Evolutionary conservation across 306 rosid genomes (phyloP).

Genomic region (Rosa multiflora): DNA sequence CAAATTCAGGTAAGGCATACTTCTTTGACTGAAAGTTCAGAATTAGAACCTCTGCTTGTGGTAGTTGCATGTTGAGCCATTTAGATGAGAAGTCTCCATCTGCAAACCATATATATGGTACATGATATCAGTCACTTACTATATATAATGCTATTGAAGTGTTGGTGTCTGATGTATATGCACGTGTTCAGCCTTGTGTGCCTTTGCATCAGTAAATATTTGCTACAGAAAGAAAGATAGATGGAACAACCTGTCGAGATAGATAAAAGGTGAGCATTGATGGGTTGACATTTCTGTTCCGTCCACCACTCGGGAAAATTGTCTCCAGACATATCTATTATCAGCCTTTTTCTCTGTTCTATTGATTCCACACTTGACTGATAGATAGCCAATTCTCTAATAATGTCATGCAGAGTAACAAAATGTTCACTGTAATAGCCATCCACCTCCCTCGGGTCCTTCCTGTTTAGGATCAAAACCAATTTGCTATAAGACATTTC

Average conservation of each 20-base stretch:
- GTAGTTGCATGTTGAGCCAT: slow-evolving; percentile 47
- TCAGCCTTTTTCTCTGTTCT: slow-evolving; percentile 37
- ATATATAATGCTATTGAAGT: neutral
- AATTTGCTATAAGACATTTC: neutral
- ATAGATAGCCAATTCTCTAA: slow-evolving; percentile 53
- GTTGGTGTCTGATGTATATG: neutral
- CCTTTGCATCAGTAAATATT: neutral
- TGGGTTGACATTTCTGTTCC: slow-evolving; percentile 26
- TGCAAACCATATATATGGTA: slow-evolving; percentile 28
- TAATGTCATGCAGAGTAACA: slow-evolving; percentile 49
- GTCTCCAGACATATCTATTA: slow-evolving; percentile 38
- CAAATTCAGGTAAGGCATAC: slow-evolving; percentile 40
- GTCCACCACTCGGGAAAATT: slow-evolving; percentile 63
- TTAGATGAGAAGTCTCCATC: slow-evolving; percentile 45
- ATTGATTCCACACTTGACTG: slow-evolving; percentile 27
- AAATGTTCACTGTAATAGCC: slow-evolving; percentile 47
- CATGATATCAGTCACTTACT: neutral
- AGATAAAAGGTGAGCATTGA: slow-evolving; percentile 47
- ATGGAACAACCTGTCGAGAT: slow-evolving; percentile 45
- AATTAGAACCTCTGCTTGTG: slow-evolving; percentile 50
- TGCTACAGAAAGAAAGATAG: neutral
- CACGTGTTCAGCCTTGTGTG: neutral
- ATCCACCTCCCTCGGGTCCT: slow-evolving; percentile 25
- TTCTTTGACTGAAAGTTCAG: slow-evolving; percentile 45
- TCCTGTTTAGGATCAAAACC: slow-evolving; percentile 34